Evolutionary conservation across 106 monocot species (phyloP).

Genomic region (Chionographis japonica): DNA sequence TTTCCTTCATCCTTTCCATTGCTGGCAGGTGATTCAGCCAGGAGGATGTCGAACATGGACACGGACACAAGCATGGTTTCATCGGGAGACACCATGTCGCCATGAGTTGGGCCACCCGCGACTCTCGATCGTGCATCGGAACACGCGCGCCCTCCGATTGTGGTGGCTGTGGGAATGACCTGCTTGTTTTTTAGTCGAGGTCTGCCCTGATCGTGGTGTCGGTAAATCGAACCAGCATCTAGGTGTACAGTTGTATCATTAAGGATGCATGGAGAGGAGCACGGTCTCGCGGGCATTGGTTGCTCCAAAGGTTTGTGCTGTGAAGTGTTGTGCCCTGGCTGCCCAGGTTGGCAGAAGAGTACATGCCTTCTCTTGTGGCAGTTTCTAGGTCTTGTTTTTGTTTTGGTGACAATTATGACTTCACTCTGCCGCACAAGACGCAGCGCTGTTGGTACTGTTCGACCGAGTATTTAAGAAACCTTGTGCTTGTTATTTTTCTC

Average conservation of each 20-base stretch:
- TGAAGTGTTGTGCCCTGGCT: slow-evolving; percentile 27
- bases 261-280: slow-evolving; percentile 10
- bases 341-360: slow-evolving; percentile 57
- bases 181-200: slow-evolving; percentile 46
- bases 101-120: slow-evolving; percentile 7
- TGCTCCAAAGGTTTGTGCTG: not conserved
- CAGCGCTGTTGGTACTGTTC: no score
- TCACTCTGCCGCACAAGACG: no score
- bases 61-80: slow-evolving; percentile 28
- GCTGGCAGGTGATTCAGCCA: slow-evolving; percentile 19
- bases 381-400: slow-evolving; percentile 30
- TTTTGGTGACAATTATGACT: not conserved
- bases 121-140: not conserved
- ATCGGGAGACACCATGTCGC: slow-evolving; percentile 39
- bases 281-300: not conserved
- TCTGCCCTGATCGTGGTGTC: slow-evolving; percentile 16
- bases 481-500: no score
- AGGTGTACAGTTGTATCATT: slow-evolving; percentile 30
- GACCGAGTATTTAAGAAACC: no score
- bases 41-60: slow-evolving; percentile 19
- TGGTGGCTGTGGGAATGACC: slow-evolving; percentile 21
- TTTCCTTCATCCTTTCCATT: not conserved
- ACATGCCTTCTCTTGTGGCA: slow-evolving; percentile 79
- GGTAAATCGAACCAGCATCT: slow-evolving; percentile 19
- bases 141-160: not conserved